Percentiles rank a stretch among this genome's conserved stretches.
phyloP scores from a whole-genome alignment of 345 rosid species.

The Lepidium aucheri region DNA sequence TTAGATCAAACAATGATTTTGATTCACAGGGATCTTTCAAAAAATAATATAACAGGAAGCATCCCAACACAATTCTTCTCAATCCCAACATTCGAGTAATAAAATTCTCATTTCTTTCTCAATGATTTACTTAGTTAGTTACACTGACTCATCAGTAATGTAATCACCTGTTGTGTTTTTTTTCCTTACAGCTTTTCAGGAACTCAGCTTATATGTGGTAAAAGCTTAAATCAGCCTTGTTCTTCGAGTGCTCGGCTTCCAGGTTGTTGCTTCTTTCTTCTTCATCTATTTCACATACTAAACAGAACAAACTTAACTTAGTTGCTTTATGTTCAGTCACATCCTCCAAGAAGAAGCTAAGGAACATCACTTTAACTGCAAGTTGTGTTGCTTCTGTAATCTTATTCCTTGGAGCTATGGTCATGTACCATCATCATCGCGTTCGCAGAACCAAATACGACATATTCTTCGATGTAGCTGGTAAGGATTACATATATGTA shows the following conservation, averaged over 20 bases:
- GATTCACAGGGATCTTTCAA: conserved; percentile 66
- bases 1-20: not conserved
- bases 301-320: not conserved
- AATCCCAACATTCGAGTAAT: conserved; percentile 63
- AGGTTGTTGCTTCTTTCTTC: conserved; percentile 32
- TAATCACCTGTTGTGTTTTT: not conserved
- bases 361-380: conserved; percentile 40
- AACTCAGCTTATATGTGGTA: conserved; percentile 63
- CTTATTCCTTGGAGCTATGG: conserved; percentile 39
- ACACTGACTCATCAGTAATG: not conserved
- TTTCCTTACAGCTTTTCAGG: conserved; percentile 57
- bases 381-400: conserved; percentile 49
- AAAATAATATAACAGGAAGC: conserved; percentile 55
- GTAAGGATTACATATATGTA: conserved; percentile 24
- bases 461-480: conserved; percentile 66
- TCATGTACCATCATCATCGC: conserved; percentile 41
- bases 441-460: conserved; percentile 37
- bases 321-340: conserved; percentile 37
- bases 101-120: not conserved
- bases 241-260: conserved; percentile 43
- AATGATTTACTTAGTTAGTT: not conserved
- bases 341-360: conserved; percentile 49
- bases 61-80: conserved; percentile 56
- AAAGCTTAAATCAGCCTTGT: conserved; percentile 61
- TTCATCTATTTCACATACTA: not conserved